Evolutionary conservation across 306 rosid species (phyloP).

Genomic region (Fagus sylvatica): DNA sequence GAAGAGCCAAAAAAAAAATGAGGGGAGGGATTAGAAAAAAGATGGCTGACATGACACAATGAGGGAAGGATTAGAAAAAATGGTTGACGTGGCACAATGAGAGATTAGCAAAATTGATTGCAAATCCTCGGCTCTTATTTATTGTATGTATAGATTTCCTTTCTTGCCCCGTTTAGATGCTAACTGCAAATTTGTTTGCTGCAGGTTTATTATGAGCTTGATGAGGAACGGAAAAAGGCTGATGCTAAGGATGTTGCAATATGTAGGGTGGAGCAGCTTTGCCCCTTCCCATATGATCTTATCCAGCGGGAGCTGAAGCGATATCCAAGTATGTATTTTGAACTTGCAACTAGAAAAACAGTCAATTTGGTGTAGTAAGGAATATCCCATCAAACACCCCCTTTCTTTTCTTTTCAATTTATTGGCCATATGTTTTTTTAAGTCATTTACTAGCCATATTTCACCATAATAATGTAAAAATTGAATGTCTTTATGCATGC

Average conservation of each 20-base stretch:
- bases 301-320: conserved; percentile 89
- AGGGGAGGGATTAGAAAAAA: too few relatives aligned
- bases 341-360: not conserved
- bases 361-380: not conserved
- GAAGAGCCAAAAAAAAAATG: too few relatives aligned
- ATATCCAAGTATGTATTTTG: conserved; percentile 76
- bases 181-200: not conserved
- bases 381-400: not conserved
- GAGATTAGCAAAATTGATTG: too few relatives aligned
- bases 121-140: too few relatives aligned
- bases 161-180: not conserved
- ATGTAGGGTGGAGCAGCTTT: conserved; percentile 94
- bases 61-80: too few relatives aligned
- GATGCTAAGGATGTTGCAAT: conserved; percentile 82
- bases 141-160: too few relatives aligned
- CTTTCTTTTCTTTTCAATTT: not conserved
- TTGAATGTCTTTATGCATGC: not conserved
- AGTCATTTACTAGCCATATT: too few relatives aligned
- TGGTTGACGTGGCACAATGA: too few relatives aligned
- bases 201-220: conserved; percentile 96
- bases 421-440: not conserved
- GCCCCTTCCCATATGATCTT: conserved; percentile 96
- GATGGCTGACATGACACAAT: too few relatives aligned
- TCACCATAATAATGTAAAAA: not conserved
- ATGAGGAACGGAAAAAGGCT: conserved; percentile 64